Conservation (phyloP, 768 basidiomycete species). For the Boletus barrowsii region DNA sequence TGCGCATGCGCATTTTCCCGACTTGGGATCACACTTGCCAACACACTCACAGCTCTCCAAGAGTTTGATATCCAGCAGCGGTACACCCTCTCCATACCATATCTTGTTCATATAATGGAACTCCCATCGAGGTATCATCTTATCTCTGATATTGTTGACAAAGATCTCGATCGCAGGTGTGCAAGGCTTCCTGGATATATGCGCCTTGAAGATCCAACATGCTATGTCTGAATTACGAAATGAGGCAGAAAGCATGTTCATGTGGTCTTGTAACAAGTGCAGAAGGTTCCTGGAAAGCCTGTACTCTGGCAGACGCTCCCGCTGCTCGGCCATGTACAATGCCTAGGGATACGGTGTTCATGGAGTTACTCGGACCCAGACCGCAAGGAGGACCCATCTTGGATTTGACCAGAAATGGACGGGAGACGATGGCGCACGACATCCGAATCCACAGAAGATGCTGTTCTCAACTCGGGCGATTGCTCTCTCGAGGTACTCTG, state of each 20-base stretch:
- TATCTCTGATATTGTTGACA: slow-evolving; percentile 63
- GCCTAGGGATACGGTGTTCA: slow-evolving; percentile 21
- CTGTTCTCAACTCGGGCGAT: background rate
- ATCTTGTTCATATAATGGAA: slow-evolving; percentile 85
- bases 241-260: slow-evolving; percentile 48
- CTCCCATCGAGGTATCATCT: slow-evolving; percentile 77
- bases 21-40: slow-evolving; percentile 72
- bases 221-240: slow-evolving; percentile 43
- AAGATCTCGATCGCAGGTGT: slow-evolving; percentile 64
- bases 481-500: background rate
- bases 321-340: slow-evolving; percentile 16
- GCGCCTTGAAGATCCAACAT: slow-evolving; percentile 57
- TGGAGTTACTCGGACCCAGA: background rate
- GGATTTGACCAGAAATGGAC: background rate
- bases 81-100: slow-evolving; percentile 69
- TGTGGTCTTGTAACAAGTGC: slow-evolving; percentile 59
- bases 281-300: slow-evolving; percentile 51
- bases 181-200: slow-evolving; percentile 59
- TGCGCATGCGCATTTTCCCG: slow-evolving; percentile 70
- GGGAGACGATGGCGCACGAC: too few species aligned
- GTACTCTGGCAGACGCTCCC: slow-evolving; percentile 20
- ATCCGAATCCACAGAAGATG: background rate
- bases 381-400: background rate
- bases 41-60: slow-evolving; percentile 71
- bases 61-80: slow-evolving; percentile 54